phyloP scores from a whole-genome alignment of 2,329 filamentous ascomycete genomes.

The Botryosphaeria agaves region DNA sequence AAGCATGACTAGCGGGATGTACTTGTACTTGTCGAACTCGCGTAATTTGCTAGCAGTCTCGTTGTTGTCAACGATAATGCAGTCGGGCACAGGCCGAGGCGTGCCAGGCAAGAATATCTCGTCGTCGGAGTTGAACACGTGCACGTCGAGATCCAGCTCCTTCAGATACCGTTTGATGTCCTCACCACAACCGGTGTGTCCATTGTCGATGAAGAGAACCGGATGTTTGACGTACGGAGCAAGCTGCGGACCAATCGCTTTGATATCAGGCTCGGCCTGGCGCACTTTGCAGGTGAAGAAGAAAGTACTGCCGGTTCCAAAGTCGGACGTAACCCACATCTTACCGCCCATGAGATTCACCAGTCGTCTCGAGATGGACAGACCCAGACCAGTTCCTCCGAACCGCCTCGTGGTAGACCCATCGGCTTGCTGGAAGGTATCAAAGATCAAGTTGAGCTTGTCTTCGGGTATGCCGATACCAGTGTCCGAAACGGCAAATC shows the following conservation, averaged over 20 bases:
- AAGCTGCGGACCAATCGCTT: conserved; percentile 65
- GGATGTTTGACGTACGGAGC: conserved; percentile 84
- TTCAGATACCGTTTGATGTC: conserved; percentile 64
- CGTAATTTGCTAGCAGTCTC: conserved; percentile 74
- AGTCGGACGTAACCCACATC: conserved; percentile 88
- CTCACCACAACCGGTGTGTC: conserved; percentile 58
- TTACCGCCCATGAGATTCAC: conserved; percentile 94
- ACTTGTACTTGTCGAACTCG: conserved; percentile 89
- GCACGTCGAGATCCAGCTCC: conserved; percentile 61
- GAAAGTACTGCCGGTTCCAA: conserved; percentile 83
- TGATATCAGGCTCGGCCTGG: conserved; percentile 62
- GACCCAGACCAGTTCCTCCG: conserved; percentile 79
- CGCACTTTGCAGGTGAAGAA: conserved; percentile 91
- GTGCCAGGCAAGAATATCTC: conserved; percentile 39
- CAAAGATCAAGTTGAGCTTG: conserved; percentile 93
- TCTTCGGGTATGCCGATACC: conserved; percentile 92
- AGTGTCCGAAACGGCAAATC: conserved; percentile 90
- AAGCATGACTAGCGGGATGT: conserved; percentile 84
- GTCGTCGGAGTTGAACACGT: conserved; percentile 65
- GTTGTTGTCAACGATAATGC: conserved; percentile 89
- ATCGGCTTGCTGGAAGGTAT: conserved; percentile 97
- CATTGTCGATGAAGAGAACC: conserved; percentile 88
- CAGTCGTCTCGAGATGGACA: conserved; percentile 88
- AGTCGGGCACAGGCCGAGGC: conserved; percentile 46
- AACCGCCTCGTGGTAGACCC: conserved; percentile 94